phyloP scores from a whole-genome alignment of 495 filamentous ascomycete genomes.

The Aspergillus ostianus region DNA sequence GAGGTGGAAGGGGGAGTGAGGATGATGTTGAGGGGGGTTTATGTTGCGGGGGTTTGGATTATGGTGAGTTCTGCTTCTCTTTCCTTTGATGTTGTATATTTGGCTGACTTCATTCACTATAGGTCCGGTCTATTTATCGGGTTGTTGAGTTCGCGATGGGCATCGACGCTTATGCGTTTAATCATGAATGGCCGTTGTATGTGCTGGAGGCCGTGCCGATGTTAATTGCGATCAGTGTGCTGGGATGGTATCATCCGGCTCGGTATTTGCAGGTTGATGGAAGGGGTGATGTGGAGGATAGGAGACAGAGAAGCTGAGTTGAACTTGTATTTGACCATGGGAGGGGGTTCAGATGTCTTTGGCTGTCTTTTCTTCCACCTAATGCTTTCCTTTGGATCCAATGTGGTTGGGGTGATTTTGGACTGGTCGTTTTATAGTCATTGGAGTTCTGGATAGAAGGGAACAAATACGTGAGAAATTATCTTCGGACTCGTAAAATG shows the following conservation, averaged over 20 bases:
- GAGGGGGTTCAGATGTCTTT: too few relatives aligned
- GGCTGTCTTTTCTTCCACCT: too few relatives aligned
- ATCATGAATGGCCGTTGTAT: slow-evolving; percentile 38
- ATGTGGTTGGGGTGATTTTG: too few relatives aligned
- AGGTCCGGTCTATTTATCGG: slow-evolving; percentile 36
- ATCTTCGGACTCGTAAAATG: too few relatives aligned
- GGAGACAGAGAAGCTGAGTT: background rate
- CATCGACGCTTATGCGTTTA: slow-evolving; percentile 33
- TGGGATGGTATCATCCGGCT: slow-evolving; percentile 29
- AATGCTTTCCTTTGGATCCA: too few relatives aligned
- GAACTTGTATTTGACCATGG: too few relatives aligned
- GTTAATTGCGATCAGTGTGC: slow-evolving; percentile 28
- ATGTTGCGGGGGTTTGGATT: slow-evolving; percentile 26
- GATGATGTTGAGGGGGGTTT: slow-evolving; percentile 26
- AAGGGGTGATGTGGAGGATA: background rate
- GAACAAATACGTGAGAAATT: too few relatives aligned
- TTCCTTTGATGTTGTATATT: background rate
- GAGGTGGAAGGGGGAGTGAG: slow-evolving; percentile 19
- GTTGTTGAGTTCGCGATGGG: slow-evolving; percentile 37
- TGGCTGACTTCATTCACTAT: background rate
- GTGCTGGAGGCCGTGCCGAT: slow-evolving; percentile 41
- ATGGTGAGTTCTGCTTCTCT: slow-evolving; percentile 18
- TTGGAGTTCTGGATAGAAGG: background rate
- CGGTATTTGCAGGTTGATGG: slow-evolving; percentile 11
- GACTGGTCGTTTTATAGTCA: background rate